Conservation (phyloP, 306 rosid species). For the Quercus suber region DNA sequence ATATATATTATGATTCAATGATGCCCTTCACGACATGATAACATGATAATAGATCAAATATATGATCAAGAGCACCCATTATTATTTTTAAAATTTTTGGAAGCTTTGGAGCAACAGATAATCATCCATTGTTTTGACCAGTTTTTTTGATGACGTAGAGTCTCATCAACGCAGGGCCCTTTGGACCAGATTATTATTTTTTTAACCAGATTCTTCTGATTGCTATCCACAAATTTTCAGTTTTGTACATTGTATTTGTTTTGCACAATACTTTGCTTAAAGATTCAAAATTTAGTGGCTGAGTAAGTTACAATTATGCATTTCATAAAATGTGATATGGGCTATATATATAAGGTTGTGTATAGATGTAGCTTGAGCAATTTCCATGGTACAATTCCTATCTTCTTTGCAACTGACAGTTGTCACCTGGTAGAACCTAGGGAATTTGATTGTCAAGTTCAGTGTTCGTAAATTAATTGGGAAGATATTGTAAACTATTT, state of each 20-base stretch:
- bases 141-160: too few species aligned
- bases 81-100: not conserved
- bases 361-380: not conserved
- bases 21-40: too few species aligned
- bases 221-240: not conserved
- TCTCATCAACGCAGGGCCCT: too few species aligned
- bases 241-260: not conserved
- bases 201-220: not conserved
- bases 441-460: not conserved
- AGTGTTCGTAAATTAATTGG: too few species aligned
- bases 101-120: not conserved
- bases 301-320: not conserved
- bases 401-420: not conserved
- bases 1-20: too few species aligned
- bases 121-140: not conserved
- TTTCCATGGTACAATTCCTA: not conserved
- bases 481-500: too few species aligned
- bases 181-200: not conserved
- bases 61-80: too few species aligned
- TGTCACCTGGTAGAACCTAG: not conserved
- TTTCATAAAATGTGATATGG: too few species aligned
- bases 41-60: too few species aligned
- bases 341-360: not conserved
- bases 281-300: not conserved
- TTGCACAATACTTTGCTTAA: not conserved